A percentile compares a stretch with the other conserved stretches of the same genome.
Conservation (phyloP, 768 basidiomycete species). For the Hortiboletus flavorubellus region DNA sequence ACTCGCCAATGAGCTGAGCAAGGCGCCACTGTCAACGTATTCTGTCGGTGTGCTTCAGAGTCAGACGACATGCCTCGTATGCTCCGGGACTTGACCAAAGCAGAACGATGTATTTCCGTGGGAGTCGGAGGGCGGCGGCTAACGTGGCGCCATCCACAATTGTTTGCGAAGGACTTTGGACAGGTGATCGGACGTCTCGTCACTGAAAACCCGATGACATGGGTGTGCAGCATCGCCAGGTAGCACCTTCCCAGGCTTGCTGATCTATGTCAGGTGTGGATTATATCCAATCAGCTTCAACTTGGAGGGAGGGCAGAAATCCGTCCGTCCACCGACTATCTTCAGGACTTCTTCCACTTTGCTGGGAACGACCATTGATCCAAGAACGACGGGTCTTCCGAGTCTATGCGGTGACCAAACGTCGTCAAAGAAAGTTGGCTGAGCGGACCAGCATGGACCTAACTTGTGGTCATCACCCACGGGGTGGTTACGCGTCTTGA, state of each 20-base stretch:
- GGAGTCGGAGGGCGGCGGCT: neutral
- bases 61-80: too few relatives aligned
- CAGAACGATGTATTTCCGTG: too few relatives aligned
- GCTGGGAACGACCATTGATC: neutral
- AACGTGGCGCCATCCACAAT: neutral
- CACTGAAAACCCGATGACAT: too few relatives aligned
- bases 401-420: neutral
- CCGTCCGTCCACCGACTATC: neutral
- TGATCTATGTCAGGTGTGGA: neutral
- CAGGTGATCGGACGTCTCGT: neutral
- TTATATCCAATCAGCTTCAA: neutral
- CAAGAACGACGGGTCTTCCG: too few relatives aligned
- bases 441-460: neutral
- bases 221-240: neutral
- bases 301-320: neutral
- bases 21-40: neutral
- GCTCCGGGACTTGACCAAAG: neutral
- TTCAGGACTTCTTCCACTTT: neutral
- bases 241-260: neutral
- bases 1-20: neutral
- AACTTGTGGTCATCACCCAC: too few relatives aligned
- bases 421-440: neutral
- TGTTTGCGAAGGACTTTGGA: neutral
- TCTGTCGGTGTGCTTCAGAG: neutral
- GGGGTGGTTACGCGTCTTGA: too few relatives aligned